These are phyloP conservation scores for Cornus florida DNA, from an alignment of 148 eudicot species.

Conservation along the genomic window DNA sequence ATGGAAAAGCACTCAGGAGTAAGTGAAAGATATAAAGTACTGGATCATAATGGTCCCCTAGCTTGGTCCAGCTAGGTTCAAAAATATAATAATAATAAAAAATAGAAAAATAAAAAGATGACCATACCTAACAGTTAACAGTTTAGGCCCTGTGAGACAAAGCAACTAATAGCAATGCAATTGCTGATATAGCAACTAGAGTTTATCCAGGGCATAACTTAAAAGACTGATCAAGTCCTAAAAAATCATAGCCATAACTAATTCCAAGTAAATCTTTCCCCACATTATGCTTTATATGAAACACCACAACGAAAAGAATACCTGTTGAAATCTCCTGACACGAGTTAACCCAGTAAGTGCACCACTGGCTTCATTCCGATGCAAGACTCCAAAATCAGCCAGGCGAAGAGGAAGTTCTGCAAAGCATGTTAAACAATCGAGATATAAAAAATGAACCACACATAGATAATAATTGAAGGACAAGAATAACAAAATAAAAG, in stretches of 20 bases:
- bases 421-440: slow-evolving; percentile 20
- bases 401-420: slow-evolving; percentile 95
- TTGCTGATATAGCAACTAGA: not conserved
- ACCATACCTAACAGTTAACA: not conserved
- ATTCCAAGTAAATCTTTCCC: too few relatives aligned
- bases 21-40: not conserved
- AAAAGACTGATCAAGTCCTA: too few relatives aligned
- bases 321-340: slow-evolving; percentile 99
- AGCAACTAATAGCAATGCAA: not conserved
- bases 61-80: not conserved
- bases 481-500: not conserved
- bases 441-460: too few relatives aligned
- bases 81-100: too few relatives aligned
- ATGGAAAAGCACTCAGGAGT: not conserved
- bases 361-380: slow-evolving; percentile 99
- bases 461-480: not conserved
- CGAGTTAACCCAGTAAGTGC: slow-evolving; percentile 99
- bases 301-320: slow-evolving; percentile 19
- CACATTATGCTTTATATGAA: not conserved
- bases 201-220: not conserved
- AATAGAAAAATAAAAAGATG: too few relatives aligned
- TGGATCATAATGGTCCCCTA: not conserved
- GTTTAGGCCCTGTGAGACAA: not conserved
- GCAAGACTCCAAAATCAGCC: slow-evolving; percentile 97
- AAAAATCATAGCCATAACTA: too few relatives aligned